Base-by-base conservation (phyloP, 805 yeast genomes). In the Saturnispora zaruensis region DNA sequence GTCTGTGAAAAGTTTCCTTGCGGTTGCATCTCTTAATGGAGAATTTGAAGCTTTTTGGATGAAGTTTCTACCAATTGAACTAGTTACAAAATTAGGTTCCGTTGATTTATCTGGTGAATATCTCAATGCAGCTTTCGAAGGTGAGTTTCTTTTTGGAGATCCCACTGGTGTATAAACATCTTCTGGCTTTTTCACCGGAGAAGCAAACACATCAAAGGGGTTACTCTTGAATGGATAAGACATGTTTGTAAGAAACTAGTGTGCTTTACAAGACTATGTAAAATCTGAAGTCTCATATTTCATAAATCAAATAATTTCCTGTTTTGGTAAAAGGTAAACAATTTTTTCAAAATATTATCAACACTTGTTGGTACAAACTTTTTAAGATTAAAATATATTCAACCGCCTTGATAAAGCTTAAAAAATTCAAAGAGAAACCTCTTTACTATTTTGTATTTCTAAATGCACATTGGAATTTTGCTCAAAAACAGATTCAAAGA, bases 1-100 rank as follows among this genome's bases (percentile, higher is more conserved):
- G 48, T 78, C 69, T 3, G 93, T 82, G 58, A 75, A 83, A 46
- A 75, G 77, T 40, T 87, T 81, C 65, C 95, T 73, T 8, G 84
- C 78, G 6, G 86, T 78, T 20, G 55, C 9, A 11, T 52, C 45
- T 24, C 54, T 48, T 18, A 52, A 30, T 24, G 57, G 55, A 11
- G 69, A 63, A 14, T 57, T 57, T 41, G 62, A 66, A 2, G 71
- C 69, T 6, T 67, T 68, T 51, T 56, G 50, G 14, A 68, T 57
- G 50, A 68, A 67, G 34, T 64, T 73, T 61, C 59, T 66, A 59
- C 61, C 78, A 62, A 56, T 68, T 53, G 61, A 67, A 60, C 64
- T 71, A 11, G 53, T 53, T 18, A 61, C 46, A 57, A 62, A 54
- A 44, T 50, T 46, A 13, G 48, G 48, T 20, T 59, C 53, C 63